phyloP scores from a whole-genome alignment of 192 early-diverging fungal species.

The Gorgonomyces haynaldii region DNA sequence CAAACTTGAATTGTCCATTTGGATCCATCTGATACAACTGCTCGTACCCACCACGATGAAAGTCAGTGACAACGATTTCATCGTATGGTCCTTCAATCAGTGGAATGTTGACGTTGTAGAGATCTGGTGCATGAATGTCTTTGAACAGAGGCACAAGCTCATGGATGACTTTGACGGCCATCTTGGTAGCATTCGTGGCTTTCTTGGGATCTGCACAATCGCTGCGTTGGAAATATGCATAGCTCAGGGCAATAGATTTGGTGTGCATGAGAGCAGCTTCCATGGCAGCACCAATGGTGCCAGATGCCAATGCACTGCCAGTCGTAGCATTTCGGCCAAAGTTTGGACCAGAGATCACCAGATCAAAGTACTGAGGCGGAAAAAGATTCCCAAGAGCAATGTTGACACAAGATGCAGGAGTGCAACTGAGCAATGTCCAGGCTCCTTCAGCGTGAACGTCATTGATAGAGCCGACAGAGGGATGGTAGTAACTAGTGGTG shows the following conservation, averaged over 20 bases:
- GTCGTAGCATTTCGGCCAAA: conserved; percentile 25
- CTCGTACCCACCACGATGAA: conserved; percentile 6
- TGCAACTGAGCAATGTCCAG: conserved; percentile 19
- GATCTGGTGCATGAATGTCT: conserved; percentile 4
- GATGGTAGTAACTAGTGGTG: conserved; percentile 19
- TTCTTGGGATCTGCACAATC: not conserved
- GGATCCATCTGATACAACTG: not conserved
- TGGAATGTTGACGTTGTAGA: conserved; percentile 36
- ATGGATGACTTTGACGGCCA: conserved; percentile 14
- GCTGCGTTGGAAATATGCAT: conserved; percentile 16
- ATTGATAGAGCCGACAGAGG: conserved; percentile 3
- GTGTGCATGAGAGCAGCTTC: conserved; percentile 24
- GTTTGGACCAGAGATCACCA: conserved; percentile 31
- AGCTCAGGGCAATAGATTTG: conserved; percentile 28
- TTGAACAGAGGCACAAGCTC: conserved; percentile 18
- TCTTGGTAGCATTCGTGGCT: conserved; percentile 14
- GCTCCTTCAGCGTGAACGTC: conserved; percentile 3
- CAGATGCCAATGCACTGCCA: conserved; percentile 26
- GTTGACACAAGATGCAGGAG: conserved; percentile 33
- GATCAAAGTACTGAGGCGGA: conserved; percentile 21
- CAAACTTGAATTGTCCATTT: not conserved
- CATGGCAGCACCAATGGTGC: conserved; percentile 32
- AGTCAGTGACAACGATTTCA: not conserved
- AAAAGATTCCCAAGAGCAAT: conserved; percentile 28
- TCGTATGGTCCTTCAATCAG: conserved; percentile 11